phyloP scores from a whole-genome alignment of 2,329 filamentous ascomycete species.

The Colletotrichum tamarilloi region DNA sequence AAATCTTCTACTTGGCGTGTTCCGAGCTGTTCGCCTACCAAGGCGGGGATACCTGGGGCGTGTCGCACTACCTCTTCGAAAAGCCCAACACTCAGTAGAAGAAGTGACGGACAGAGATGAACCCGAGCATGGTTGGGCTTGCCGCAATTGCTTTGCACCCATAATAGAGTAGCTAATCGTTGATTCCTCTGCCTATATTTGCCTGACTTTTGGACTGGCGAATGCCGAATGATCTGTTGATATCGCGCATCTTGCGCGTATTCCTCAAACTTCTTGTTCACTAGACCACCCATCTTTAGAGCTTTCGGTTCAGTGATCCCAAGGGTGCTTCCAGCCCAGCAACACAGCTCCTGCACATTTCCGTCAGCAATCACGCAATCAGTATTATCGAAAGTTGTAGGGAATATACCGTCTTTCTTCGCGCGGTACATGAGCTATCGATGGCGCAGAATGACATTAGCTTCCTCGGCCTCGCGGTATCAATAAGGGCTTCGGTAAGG shows the following conservation, averaged over 20 bases:
- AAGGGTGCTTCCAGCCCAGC: conserved; percentile 94
- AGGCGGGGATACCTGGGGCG: conserved; percentile 75
- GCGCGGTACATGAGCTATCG: conserved; percentile 91
- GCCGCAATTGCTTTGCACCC: neutral
- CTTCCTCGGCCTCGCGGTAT: neutral
- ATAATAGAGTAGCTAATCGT: neutral
- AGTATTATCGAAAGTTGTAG: neutral
- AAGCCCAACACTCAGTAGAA: conserved; percentile 52
- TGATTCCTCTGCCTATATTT: neutral
- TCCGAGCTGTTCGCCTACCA: conserved; percentile 75
- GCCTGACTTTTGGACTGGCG: neutral
- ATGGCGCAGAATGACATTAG: conserved; percentile 35
- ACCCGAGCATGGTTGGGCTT: neutral
- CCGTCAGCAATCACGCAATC: neutral
- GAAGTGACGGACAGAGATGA: neutral
- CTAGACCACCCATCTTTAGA: neutral
- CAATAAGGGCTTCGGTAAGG: neutral
- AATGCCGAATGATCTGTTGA: neutral
- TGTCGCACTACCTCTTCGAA: conserved; percentile 74
- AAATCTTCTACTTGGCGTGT: conserved; percentile 79
- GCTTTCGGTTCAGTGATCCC: conserved; percentile 79
- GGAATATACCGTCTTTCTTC: conserved; percentile 84
- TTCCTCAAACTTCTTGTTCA: neutral
- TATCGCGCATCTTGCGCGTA: neutral
- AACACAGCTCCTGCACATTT: conserved; percentile 73